phyloP scores from a whole-genome alignment of 352 stramenopile genomes.

The Pythium sukuiense region DNA sequence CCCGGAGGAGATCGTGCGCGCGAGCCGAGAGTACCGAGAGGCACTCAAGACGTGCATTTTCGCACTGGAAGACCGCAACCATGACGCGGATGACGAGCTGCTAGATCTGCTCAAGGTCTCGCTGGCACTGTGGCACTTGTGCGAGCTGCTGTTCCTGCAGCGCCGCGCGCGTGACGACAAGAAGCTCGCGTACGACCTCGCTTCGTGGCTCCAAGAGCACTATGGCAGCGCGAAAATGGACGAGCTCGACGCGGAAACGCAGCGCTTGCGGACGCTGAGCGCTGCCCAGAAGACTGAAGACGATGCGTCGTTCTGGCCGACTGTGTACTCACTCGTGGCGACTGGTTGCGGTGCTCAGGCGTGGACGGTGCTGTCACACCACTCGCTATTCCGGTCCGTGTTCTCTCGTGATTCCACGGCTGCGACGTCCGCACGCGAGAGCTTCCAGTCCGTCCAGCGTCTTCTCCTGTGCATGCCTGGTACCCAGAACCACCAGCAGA shows the following conservation, averaged over 20 bases:
- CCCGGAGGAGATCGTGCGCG: constrained; percentile 39
- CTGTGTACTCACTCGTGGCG: constrained; percentile 57
- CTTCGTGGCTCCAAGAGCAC: constrained; percentile 72
- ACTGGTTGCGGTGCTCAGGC: constrained; percentile 47
- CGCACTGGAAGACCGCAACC: constrained; percentile 51
- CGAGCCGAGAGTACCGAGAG: constrained; percentile 72
- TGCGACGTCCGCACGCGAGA: constrained; percentile 40
- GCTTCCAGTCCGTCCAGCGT: constrained; percentile 61
- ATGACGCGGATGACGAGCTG: constrained; percentile 23
- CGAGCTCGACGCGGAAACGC: constrained; percentile 45
- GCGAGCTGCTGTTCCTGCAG: constrained; percentile 74
- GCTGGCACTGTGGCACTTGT: constrained; percentile 77
- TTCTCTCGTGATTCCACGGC: constrained; percentile 44
- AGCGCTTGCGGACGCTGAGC: constrained; percentile 36
- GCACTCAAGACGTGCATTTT: constrained; percentile 70
- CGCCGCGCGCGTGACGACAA: constrained; percentile 51
- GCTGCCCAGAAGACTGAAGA: constrained; percentile 35
- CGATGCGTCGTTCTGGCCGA: constrained; percentile 63
- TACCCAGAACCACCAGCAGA: constrained; percentile 16
- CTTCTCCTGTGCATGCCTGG: constrained; percentile 73
- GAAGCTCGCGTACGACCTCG: constrained; percentile 68
- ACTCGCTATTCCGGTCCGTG: constrained; percentile 59
- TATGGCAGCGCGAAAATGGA: constrained; percentile 61
- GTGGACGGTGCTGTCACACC: constrained; percentile 57
- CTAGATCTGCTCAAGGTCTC: constrained; percentile 68